Base-by-base conservation (phyloP, 2,329 filamentous ascomycete genomes). In the Aspergillus felis region DNA sequence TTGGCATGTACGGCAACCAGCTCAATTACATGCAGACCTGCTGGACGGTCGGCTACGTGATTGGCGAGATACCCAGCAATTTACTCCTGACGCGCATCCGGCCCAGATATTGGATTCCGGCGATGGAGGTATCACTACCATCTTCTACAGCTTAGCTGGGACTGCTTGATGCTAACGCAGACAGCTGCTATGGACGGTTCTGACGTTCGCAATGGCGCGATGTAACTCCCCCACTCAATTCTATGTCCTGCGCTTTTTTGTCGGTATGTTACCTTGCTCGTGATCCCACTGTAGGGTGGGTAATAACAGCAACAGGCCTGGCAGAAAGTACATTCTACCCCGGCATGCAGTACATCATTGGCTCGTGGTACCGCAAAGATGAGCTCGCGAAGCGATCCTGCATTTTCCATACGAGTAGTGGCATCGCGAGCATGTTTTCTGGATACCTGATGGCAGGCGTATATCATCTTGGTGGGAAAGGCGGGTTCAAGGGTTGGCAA, bases 21-120 rank as follows among this genome's bases (percentile, higher is more conserved):
- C 73, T 85, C 32, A 84, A 85, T 53, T 81, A 80, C 54, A 80
- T 82, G 71, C 75, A 83, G 52, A 80, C 82, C 0, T 79, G 78
- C 28, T 87, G 84, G 76, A 86, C 82, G 0, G 78, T 83, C 0
- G 85, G 85, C 8, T 87, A 87, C 61, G 81, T 84, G 0, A 74
- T 87, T 51, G 79, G 79, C 3, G 73, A 82, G 55, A 75, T 82
- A 12, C 80, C 80, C 1, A 79, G 74, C 49, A 82, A 83, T 57
- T 73, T 84, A 9, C 70, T 83, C 6, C 68, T 84, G 4, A 83
- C 80, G 1, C 74, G 76, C 9, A 64, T 82, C 14, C 74, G 75
- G 8, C 79, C 80, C 2, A 71, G 74, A 14, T 74, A 77, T 52
- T 82, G 78, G 78, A 78, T 82, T 51, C 80, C 79, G 1, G 67